Evolutionary conservation across 2,329 filamentous ascomycete genomes (phyloP).

Genomic region (Allantophomopsis cytisporea): DNA sequence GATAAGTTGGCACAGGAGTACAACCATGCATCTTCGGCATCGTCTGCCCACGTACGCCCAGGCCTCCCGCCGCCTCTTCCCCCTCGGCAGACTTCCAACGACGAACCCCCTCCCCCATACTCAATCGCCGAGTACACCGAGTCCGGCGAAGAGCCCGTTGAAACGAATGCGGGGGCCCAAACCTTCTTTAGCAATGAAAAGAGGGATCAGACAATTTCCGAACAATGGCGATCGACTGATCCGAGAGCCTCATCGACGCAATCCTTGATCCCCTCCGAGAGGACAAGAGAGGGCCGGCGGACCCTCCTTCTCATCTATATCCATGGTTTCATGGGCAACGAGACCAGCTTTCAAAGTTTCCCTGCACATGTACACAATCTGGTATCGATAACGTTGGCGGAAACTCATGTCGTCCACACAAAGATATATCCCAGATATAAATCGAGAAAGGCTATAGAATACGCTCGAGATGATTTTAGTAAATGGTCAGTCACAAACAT

Average conservation of each 20-base stretch:
- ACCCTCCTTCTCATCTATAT: slow-evolving; percentile 67
- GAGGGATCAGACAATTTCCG: slow-evolving; percentile 14
- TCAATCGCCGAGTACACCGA: neutral
- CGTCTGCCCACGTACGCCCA: too few relatives aligned
- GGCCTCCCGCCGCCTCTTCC: neutral
- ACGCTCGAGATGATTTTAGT: slow-evolving; percentile 74
- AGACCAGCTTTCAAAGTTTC: slow-evolving; percentile 78
- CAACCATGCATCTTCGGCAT: too few relatives aligned
- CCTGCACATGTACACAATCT: slow-evolving; percentile 76
- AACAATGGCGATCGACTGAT: slow-evolving; percentile 18
- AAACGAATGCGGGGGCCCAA: too few relatives aligned
- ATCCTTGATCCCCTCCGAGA: slow-evolving; percentile 16
- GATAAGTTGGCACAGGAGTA: too few relatives aligned
- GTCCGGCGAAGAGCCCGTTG: too few relatives aligned
- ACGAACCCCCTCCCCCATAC: neutral
- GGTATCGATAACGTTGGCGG: slow-evolving; percentile 49
- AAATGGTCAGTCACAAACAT: slow-evolving; percentile 37
- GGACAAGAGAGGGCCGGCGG: slow-evolving; percentile 23
- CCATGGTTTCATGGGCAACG: slow-evolving; percentile 82
- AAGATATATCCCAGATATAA: slow-evolving; percentile 77
- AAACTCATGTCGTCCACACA: slow-evolving; percentile 71
- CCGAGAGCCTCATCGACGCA: slow-evolving; percentile 19
- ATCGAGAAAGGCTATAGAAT: slow-evolving; percentile 56
- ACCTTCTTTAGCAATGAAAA: neutral
- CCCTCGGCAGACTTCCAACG: neutral